Evolutionary conservation across 768 basidiomycete genomes (phyloP), one percentile per base, ranked within the genome.

Genomic region (Mycena capillaripes): DNA sequence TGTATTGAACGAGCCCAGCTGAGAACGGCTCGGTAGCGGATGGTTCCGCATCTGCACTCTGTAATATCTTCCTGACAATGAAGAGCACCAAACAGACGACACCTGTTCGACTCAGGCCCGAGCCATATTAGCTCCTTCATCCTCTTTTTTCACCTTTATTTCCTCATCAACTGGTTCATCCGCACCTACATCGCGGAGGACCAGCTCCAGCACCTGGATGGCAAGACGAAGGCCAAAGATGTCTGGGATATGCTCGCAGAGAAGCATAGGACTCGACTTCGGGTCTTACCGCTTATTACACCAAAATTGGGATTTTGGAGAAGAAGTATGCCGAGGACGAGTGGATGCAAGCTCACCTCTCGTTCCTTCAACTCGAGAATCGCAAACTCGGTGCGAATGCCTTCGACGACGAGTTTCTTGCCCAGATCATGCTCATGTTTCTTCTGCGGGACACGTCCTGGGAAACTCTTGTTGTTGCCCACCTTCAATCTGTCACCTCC

Each of bases 321-420:
- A 64, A 64, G 62, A 64, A 64, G n/a, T 64, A 52, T 19, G 10
- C n/a, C 6, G 62, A 64, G 34, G 48, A 64, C 23, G 62, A 64
- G 30, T 32, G 25, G 3, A 64, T 64, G 62, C 62, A 64, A 32
- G 19, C 62, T 34, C 62, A 64, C 62, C 62, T 64, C 23, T 64
- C 62, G 7, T 64, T 64, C 48, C 17, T 64, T 19, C 34, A 34
- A 38, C 17, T 64, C 17, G 62, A 64, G 62, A 64, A 64, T 40
- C 62, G 36, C 62, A 64, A 64, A 27, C 62, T 64, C 48, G 17
- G 5, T 8, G 46, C 30, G 17, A 29, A 53, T 16, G 29, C 30
- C 2, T 64, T 64, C 29, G 62, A 64, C 14, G 48, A 64, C 5
- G 57, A 59, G 14, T 59, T 59, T 29, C 57, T 59, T 23, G 57